Evolutionary conservation across 768 basidiomycete genomes (phyloP).

Genomic region (Ramaria sp.): DNA sequence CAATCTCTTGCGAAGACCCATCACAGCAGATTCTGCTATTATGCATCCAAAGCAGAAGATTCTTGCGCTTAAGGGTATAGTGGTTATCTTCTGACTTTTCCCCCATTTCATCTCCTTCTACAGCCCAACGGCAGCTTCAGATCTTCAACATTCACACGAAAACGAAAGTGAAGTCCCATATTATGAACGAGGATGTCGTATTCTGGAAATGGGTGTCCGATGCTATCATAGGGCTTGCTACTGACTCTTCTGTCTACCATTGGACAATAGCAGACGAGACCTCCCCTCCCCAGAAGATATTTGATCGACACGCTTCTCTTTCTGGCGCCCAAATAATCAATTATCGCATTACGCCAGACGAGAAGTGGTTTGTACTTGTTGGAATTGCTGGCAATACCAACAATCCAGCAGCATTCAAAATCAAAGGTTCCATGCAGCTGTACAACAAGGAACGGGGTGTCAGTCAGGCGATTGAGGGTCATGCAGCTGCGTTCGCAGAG

Average conservation of each 20-base stretch:
- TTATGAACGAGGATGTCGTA: slow-evolving; percentile 86
- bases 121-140: slow-evolving; percentile 90
- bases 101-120: neutral
- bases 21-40: slow-evolving; percentile 97
- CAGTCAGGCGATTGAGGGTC: slow-evolving; percentile 96
- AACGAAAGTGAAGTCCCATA: slow-evolving; percentile 93
- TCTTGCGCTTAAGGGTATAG: slow-evolving; percentile 79
- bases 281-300: slow-evolving; percentile 81
- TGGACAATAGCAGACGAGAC: slow-evolving; percentile 73
- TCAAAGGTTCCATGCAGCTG: slow-evolving; percentile 96
- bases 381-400: slow-evolving; percentile 89
- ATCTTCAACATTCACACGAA: slow-evolving; percentile 98
- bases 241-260: slow-evolving; percentile 86
- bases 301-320: slow-evolving; percentile 93
- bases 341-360: slow-evolving; percentile 85
- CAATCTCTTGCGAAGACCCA: slow-evolving; percentile 91
- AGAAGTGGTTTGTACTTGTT: slow-evolving; percentile 95
- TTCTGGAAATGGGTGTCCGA: slow-evolving; percentile 99
- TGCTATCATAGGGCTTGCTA: slow-evolving; percentile 88
- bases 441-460: slow-evolving; percentile 90
- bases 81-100: too few species aligned
- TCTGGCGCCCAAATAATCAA: slow-evolving; percentile 96
- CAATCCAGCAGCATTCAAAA: slow-evolving; percentile 94
- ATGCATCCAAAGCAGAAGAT: slow-evolving; percentile 98
- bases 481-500: slow-evolving; percentile 93